These are phyloP conservation scores for Aschersonia sp. DNA, from an alignment of 2,329 filamentous ascomycete species.

Conservation along the genomic window DNA sequence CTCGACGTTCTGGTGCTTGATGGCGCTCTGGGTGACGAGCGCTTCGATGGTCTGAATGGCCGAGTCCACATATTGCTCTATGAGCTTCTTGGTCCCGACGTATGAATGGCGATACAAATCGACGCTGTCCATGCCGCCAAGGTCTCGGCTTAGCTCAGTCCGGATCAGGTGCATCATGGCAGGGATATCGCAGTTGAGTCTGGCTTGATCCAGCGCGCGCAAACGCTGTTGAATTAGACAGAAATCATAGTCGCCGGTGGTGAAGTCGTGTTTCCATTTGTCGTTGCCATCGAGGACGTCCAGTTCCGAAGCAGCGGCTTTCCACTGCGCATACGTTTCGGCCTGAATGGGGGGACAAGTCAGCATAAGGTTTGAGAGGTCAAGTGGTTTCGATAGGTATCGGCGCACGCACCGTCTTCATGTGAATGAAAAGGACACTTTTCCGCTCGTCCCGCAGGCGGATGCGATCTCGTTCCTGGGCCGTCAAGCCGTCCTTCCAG, in stretches of 20 bases:
- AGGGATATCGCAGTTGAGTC: constrained; percentile 54
- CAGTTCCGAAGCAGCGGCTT: constrained; percentile 58
- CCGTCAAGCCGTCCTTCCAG: constrained; percentile 37
- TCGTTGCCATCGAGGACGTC: constrained; percentile 71
- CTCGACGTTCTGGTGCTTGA: constrained; percentile 36
- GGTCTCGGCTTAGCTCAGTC: constrained; percentile 63
- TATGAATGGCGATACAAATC: constrained; percentile 74
- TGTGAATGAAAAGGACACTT: constrained; percentile 46
- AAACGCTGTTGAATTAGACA: constrained; percentile 56
- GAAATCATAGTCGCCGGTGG: constrained; percentile 55
- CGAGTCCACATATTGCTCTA: constrained; percentile 76
- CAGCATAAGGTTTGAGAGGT: too few species aligned
- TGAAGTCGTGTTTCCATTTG: constrained; percentile 58
- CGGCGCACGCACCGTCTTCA: constrained; percentile 41
- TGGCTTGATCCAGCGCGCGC: constrained; percentile 59
- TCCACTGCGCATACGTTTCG: constrained; percentile 57
- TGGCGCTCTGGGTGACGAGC: constrained; percentile 47
- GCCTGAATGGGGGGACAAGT: constrained; percentile 31
- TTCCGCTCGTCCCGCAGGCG: constrained; percentile 40
- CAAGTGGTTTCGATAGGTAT: too few species aligned
- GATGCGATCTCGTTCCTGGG: constrained; percentile 31
- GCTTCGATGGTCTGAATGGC: constrained; percentile 60
- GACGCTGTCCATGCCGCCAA: constrained; percentile 76
- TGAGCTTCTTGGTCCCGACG: constrained; percentile 72
- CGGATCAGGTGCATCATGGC: constrained; percentile 71